Percentiles rank a stretch among this genome's conserved stretches.
These are phyloP conservation scores for Porphyra umbilicalis DNA, from an alignment of 31 red algal species.

Conservation along the genomic window DNA sequence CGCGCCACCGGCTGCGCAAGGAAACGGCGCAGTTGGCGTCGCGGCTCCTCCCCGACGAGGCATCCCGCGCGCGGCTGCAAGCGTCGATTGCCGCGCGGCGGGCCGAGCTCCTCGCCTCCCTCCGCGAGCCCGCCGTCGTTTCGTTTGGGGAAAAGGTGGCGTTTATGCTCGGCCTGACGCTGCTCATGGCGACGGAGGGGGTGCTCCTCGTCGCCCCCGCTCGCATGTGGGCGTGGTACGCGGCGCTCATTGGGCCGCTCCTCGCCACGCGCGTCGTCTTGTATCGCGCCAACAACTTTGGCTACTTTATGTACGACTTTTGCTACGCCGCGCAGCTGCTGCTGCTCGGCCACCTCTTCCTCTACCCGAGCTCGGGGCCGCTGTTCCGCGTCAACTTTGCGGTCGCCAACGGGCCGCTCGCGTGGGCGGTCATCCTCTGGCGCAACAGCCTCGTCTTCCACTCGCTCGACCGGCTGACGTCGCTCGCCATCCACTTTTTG, in stretches of 20 bases:
- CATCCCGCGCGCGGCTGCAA: neutral
- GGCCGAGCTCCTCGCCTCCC: neutral
- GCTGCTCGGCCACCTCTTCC: constrained; percentile 10
- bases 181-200: constrained; percentile 17
- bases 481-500: constrained; percentile 25
- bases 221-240: constrained; percentile 18
- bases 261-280: constrained; percentile 12
- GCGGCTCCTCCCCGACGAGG: neutral
- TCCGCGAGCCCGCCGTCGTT: constrained; percentile 1
- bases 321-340: constrained; percentile 47
- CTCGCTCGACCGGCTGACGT: constrained; percentile 44
- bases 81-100: neutral
- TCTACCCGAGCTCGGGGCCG: constrained; percentile 2
- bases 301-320: constrained; percentile 49
- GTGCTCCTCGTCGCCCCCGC: constrained; percentile 14
- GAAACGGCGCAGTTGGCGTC: neutral
- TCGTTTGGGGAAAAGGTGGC: constrained; percentile 20
- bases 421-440: constrained; percentile 39
- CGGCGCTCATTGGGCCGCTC: constrained; percentile 18
- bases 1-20: neutral
- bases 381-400: constrained; percentile 31
- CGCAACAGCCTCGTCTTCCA: constrained; percentile 43
- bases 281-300: constrained; percentile 14
- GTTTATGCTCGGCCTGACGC: constrained; percentile 16
- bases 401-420: constrained; percentile 31